A percentile compares a stretch with the other conserved stretches of the same genome.
Evolutionary conservation across 192 early-diverging fungal species (phyloP).

Genomic region (Coemansia sp.): DNA sequence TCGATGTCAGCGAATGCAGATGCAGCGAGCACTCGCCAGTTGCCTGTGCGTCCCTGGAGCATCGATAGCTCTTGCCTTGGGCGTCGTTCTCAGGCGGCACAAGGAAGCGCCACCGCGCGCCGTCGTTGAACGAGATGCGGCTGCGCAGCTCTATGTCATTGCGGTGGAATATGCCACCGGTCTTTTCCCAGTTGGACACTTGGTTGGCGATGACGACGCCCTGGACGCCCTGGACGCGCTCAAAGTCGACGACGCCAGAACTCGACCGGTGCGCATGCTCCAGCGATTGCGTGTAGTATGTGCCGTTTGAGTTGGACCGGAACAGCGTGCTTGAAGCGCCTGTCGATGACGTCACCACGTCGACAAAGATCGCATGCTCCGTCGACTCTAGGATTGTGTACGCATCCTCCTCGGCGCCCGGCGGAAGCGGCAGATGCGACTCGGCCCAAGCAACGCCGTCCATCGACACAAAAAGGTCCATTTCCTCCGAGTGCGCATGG

Average conservation of each 20-base stretch:
- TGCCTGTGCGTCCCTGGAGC: slow-evolving; percentile 48
- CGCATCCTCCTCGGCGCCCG: slow-evolving; percentile 60
- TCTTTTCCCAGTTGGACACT: slow-evolving; percentile 74
- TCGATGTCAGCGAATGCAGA: slow-evolving; percentile 78
- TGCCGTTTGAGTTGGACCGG: slow-evolving; percentile 86
- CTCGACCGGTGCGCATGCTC: slow-evolving; percentile 78
- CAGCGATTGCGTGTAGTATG: slow-evolving; percentile 74
- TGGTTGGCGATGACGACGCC: slow-evolving; percentile 86
- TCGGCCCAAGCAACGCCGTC: slow-evolving; percentile 67
- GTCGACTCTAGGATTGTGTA: slow-evolving; percentile 88
- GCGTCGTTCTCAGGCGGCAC: slow-evolving; percentile 61
- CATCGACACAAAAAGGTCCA: slow-evolving; percentile 65
- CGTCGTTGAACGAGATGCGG: slow-evolving; percentile 86
- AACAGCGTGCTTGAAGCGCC: slow-evolving; percentile 69
- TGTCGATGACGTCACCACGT: slow-evolving; percentile 57
- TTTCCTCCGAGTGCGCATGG: slow-evolving; percentile 55
- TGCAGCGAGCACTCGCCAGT: slow-evolving; percentile 75
- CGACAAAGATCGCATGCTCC: slow-evolving; percentile 70
- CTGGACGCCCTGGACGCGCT: slow-evolving; percentile 76
- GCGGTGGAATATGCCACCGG: slow-evolving; percentile 35
- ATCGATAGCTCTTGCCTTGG: slow-evolving; percentile 59
- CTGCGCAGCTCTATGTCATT: slow-evolving; percentile 63
- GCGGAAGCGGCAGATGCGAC: slow-evolving; percentile 60
- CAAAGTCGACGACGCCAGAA: slow-evolving; percentile 84
- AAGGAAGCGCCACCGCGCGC: slow-evolving; percentile 71